Base-by-base conservation (phyloP, 768 basidiomycete species). In the Coprinopsis sp. region DNA sequence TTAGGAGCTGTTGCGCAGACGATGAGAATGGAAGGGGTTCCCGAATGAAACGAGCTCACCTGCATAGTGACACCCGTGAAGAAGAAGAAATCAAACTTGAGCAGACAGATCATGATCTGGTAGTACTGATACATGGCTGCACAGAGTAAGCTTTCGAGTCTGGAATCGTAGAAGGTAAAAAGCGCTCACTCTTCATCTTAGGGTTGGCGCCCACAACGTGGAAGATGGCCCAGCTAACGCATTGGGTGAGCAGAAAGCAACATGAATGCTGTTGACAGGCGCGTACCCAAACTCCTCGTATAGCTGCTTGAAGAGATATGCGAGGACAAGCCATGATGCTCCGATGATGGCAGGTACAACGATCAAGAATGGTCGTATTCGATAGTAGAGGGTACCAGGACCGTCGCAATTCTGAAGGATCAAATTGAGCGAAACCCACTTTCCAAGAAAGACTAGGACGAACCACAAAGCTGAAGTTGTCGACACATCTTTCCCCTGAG, bases 61-160 rank as follows among this genome's bases (percentile, higher is more conserved):
- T 92, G 90, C 77, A 91, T 90, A 2, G 89, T 91, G 21, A 91
- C 83, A n/a, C 84, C 90, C 18, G 77, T 74, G 59, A 92, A 91
- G 62, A 78, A 81, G 70, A 92, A 92, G 64, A 91, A 92, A 63
- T 92, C 89, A 62, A 92, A 90, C 61, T 91, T 92, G 55, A 92
- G 77, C 43, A 92, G 74, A 58, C 87, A 91, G 37, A 92, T 80
- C 74, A 91, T 78, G 56, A 92, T 79, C 66, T 92, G 86, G 58
- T 92, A 92, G 65, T 71, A 89, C 56, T 85, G 86, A 61, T 89
- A 91, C 90, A 92, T 92, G 25, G 77, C 89, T 91, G 52, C 43
- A 54, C 28, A 52, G 29, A 25, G 51, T 49, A 24, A 52, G 34
- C 13, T 53, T 37, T 38, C n/a, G 6, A 25, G 21, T 12, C 30